phyloP scores from a whole-genome alignment of 345 rosid genomes.

The Gossypium ekmanianum region DNA sequence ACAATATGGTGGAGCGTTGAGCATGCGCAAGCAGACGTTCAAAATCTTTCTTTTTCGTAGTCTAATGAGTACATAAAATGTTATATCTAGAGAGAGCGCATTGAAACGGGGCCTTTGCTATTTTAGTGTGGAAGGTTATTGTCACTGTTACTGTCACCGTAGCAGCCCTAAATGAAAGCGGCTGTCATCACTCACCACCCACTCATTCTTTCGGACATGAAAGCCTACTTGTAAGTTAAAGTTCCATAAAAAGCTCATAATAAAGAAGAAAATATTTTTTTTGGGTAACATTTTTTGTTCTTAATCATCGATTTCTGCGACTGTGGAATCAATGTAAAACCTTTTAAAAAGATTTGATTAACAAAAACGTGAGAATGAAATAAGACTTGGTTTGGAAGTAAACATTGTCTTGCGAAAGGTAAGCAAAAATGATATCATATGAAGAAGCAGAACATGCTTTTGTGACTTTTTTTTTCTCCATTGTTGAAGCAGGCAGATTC shows the following conservation, averaged over 20 bases:
- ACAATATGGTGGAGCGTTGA: conserved; percentile 1
- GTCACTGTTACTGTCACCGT: conserved; percentile 23
- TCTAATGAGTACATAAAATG: conserved; percentile 24
- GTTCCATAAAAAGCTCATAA: conserved; percentile 30
- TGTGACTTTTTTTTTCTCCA: not conserved
- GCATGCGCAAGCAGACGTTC: not conserved
- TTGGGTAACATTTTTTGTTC: conserved; percentile 2
- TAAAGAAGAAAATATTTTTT: conserved; percentile 11
- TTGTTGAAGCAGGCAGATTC: not conserved
- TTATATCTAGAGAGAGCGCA: conserved; percentile 15
- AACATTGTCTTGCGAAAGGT: not conserved
- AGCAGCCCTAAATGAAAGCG: conserved; percentile 18
- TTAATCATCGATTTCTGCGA: not conserved
- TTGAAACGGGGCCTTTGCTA: conserved; percentile 24
- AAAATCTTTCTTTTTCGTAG: conserved; percentile 17
- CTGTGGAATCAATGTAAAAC: too few species aligned
- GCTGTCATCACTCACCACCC: conserved; percentile 15
- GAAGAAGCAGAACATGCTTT: not conserved
- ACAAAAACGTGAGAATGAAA: not conserved
- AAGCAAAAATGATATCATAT: not conserved
- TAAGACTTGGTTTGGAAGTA: not conserved
- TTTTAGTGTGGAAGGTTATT: conserved; percentile 31
- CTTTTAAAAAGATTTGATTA: not conserved
- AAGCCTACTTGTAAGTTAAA: conserved; percentile 44
- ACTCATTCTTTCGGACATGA: conserved; percentile 40